Base-by-base conservation (phyloP, 371 early-diverging fungal genomes). In the Mortierella sp. region DNA sequence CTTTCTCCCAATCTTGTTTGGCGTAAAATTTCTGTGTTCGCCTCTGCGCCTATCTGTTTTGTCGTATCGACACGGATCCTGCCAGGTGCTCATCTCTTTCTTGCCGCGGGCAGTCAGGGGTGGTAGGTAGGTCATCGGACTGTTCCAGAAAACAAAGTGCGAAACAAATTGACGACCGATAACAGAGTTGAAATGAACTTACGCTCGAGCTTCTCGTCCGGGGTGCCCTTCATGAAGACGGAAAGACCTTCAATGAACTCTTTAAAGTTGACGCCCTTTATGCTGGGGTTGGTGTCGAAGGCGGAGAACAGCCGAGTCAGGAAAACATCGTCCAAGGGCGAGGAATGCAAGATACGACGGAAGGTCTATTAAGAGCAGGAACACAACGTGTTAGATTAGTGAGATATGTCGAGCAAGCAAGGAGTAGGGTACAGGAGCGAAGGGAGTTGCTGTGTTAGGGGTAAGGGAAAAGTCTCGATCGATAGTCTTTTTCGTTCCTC, bases 171-270 rank as follows among this genome's bases (percentile, higher is more conserved):
- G 65, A 77, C 51, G 41, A 27, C 49, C 14, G 63, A 49, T 4
- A 75, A 44, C 74, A 55, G 54, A 44, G n/a, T 56, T 32, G 12
- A 6, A 46, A 41, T 27, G 7, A 11, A 87, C 92, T 81, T 92
- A 96, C 96, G 89, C 78, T 92, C 94, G 65, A 95, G 87, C 80
- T 96, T 96, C 81, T 96, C 96, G 65, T 96, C 94, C 6, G 95
- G 89, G 0, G 92, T 95, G 38, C 97, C 97, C 88, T 95, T 95
- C 90, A 95, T 92, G 80, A 96, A 95, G 7, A 93, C 91, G 70
- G 93, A 92, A 46, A 96, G 87, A 1, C 97, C 97, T 75, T 94
- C 91, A 6, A 96, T 94, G 84, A 96, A 96, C 84, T 96, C 95
- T 48, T 92, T 90, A 80, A 95, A 95, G 81, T 96, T 96, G 80